Conservation (phyloP, 2,329 filamentous ascomycete genomes). For the Colletotrichum scovillei region DNA sequence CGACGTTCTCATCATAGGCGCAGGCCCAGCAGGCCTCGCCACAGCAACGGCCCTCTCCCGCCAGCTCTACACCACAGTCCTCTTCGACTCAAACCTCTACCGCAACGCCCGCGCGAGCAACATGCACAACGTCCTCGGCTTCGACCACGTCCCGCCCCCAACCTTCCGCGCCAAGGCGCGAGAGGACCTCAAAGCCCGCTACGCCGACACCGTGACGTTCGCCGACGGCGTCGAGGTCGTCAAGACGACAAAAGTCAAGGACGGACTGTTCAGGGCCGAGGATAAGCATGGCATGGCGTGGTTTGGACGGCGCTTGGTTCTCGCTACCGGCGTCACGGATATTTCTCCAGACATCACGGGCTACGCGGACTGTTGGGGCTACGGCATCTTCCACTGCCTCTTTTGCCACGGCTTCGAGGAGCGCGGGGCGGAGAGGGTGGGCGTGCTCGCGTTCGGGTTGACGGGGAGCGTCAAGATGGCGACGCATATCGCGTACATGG, state of each 20-base stretch:
- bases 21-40: constrained; percentile 62
- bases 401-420: constrained; percentile 72
- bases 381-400: constrained; percentile 67
- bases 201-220: constrained; percentile 40
- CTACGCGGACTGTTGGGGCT: constrained; percentile 66
- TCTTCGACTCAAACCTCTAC: constrained; percentile 63
- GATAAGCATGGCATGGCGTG: constrained; percentile 57
- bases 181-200: constrained; percentile 47
- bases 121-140: constrained; percentile 59
- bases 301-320: constrained; percentile 62
- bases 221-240: constrained; percentile 46
- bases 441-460: constrained; percentile 57
- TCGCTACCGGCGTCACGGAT: constrained; percentile 66
- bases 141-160: constrained; percentile 51
- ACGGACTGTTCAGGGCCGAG: constrained; percentile 47
- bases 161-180: constrained; percentile 48
- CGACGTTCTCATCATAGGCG: constrained; percentile 65
- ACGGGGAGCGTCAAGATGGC: constrained; percentile 45
- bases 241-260: constrained; percentile 43
- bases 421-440: constrained; percentile 55
- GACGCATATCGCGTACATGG: constrained; percentile 55
- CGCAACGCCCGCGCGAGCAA: constrained; percentile 59
- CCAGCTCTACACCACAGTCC: constrained; percentile 57
- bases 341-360: constrained; percentile 62
- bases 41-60: constrained; percentile 60